phyloP scores from a whole-genome alignment of 441 rosid genomes.

The Pelargonium australe region DNA sequence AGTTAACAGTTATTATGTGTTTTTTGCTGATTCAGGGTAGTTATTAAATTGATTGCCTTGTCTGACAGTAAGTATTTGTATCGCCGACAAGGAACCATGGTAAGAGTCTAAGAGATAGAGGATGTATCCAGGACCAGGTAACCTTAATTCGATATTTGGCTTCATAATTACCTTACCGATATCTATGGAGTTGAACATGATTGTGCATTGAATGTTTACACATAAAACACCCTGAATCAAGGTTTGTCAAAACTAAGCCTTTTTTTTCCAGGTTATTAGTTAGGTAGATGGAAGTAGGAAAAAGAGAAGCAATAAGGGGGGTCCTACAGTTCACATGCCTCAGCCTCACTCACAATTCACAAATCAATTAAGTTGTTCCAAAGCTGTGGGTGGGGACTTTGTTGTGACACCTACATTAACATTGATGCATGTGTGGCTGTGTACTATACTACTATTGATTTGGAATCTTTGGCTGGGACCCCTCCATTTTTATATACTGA shows the following conservation, averaged over 20 bases:
- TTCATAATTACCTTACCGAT: too few relatives aligned
- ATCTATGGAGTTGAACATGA: neutral
- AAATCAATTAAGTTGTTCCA: constrained; percentile 5
- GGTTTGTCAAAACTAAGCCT: constrained; percentile 15
- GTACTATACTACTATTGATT: too few relatives aligned
- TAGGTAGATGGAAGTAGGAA: neutral
- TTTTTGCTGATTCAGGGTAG: too few relatives aligned
- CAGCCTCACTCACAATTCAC: too few relatives aligned
- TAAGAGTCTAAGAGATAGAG: neutral
- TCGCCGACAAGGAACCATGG: neutral
- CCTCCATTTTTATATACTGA: too few relatives aligned
- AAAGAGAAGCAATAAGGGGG: neutral
- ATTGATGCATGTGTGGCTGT: too few relatives aligned
- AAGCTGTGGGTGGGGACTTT: constrained; percentile 24
- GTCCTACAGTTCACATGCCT: constrained; percentile 25
- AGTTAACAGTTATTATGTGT: too few relatives aligned
- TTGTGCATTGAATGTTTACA: constrained; percentile 1
- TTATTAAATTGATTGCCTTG: too few relatives aligned
- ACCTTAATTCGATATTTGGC: too few relatives aligned
- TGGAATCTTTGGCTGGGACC: too few relatives aligned
- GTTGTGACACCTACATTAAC: constrained; percentile 1
- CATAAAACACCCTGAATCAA: constrained; percentile 1
- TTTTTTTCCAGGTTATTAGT: constrained; percentile 4
- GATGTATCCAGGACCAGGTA: neutral
- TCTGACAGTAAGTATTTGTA: too few relatives aligned